phyloP scores from a whole-genome alignment of 1,139 yeast genomes.

The Nakaseomyces glabratus region DNA sequence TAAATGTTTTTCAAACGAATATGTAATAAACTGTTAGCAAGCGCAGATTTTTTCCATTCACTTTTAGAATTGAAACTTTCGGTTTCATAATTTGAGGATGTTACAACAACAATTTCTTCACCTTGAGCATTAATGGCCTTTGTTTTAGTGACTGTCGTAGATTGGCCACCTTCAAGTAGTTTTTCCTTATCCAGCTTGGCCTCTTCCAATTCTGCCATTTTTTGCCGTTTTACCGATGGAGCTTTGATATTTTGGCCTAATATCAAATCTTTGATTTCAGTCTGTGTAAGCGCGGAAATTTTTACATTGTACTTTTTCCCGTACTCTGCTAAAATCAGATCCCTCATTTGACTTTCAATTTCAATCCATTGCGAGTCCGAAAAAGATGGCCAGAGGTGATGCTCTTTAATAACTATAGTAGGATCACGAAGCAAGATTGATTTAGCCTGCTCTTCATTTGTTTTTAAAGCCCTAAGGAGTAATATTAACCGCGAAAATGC shows the following conservation, averaged over 20 bases:
- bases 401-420: conserved; percentile 56
- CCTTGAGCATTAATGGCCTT: conserved; percentile 90
- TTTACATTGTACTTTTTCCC: conserved; percentile 80
- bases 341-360: conserved; percentile 80
- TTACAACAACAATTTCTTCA: conserved; percentile 88
- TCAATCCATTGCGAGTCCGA: conserved; percentile 85
- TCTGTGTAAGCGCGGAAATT: conserved; percentile 79
- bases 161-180: conserved; percentile 18
- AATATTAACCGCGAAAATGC: conserved; percentile 85
- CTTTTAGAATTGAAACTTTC: conserved; percentile 73
- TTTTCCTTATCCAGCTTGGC: conserved; percentile 36
- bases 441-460: conserved; percentile 70
- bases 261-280: conserved; percentile 87
- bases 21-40: conserved; percentile 65
- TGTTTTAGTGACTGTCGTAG: conserved; percentile 69
- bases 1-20: conserved; percentile 70
- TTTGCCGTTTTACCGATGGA: conserved; percentile 76
- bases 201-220: conserved; percentile 69
- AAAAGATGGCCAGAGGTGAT: conserved; percentile 91
- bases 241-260: conserved; percentile 91
- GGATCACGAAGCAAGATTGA: conserved; percentile 70
- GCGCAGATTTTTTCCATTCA: conserved; percentile 87
- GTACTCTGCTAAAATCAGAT: conserved; percentile 76
- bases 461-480: conserved; percentile 68
- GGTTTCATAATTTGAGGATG: conserved; percentile 84